These are phyloP conservation scores for Ophioceras dolichostomum DNA, from an alignment of 2,329 filamentous ascomycete species.

Conservation along the genomic window DNA sequence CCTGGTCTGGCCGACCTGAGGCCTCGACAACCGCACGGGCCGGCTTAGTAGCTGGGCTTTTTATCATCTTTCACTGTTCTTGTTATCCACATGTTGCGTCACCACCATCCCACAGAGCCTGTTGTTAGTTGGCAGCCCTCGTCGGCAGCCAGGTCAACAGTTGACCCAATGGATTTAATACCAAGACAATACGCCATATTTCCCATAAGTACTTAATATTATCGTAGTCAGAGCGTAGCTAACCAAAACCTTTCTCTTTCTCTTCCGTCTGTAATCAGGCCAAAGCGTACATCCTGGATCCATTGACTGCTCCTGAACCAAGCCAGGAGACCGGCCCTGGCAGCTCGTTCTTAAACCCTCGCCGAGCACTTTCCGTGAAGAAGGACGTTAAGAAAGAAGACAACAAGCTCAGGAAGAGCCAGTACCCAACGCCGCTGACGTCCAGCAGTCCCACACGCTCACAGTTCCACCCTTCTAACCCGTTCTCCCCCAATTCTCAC, in stretches of 20 bases:
- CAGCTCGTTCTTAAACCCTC: slow-evolving; percentile 34
- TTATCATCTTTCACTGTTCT: no score
- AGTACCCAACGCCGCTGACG: slow-evolving; percentile 34
- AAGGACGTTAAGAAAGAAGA: slow-evolving; percentile 8
- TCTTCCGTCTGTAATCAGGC: slow-evolving; percentile 42
- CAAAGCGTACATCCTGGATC: slow-evolving; percentile 54
- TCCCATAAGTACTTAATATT: no score
- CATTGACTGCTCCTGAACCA: slow-evolving; percentile 55
- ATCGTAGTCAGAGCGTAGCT: no score
- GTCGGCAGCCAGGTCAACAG: not conserved
- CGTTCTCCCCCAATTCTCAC: slow-evolving; percentile 18
- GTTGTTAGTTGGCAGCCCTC: not conserved
- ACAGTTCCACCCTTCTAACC: slow-evolving; percentile 32
- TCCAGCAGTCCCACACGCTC: slow-evolving; percentile 39
- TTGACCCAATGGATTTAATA: no score
- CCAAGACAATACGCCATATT: no score
- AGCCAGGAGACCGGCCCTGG: slow-evolving; percentile 55
- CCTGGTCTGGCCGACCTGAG: no score
- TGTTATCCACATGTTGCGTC: not conserved
- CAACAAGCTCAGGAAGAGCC: slow-evolving; percentile 8
- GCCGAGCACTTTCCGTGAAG: slow-evolving; percentile 10
- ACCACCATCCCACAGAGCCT: not conserved
- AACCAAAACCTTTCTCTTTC: no score
- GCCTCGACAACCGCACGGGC: no score
- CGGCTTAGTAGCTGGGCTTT: not conserved